Evolutionary conservation across 805 yeast species (phyloP).

Genomic region (Nakazawaea siamensis): DNA sequence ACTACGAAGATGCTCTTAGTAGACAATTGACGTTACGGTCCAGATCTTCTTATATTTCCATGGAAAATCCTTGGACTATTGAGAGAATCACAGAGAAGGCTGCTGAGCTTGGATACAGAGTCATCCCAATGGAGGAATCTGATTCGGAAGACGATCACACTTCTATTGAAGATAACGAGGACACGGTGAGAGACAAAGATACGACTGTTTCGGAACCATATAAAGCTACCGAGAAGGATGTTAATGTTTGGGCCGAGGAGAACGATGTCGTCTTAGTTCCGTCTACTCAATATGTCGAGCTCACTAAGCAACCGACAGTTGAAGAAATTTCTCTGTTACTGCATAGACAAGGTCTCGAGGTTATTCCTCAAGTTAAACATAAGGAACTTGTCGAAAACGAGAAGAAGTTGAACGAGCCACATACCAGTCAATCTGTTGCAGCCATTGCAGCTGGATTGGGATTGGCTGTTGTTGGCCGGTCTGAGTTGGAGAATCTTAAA

Average conservation of each 20-base stretch:
- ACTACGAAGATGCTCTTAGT: constrained; percentile 11
- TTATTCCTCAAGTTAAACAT: no score
- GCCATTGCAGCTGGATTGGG: no score
- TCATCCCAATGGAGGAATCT: constrained; percentile 21
- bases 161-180: constrained; percentile 16
- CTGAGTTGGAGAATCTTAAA: no score
- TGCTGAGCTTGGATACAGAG: constrained; percentile 22
- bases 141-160: constrained; percentile 15
- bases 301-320: background rate
- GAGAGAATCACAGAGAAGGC: constrained; percentile 27
- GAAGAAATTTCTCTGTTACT: constrained; percentile 8
- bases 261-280: background rate
- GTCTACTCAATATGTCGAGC: background rate
- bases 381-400: no score
- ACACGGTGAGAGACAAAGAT: background rate
- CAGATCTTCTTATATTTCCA: constrained; percentile 5
- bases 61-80: constrained; percentile 17
- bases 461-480: no score
- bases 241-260: background rate
- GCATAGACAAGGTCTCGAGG: constrained; percentile 21
- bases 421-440: no score
- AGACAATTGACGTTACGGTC: constrained; percentile 10
- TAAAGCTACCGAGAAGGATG: no score
- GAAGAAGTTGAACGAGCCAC: no score
- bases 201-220: no score